Percentiles rank a stretch among this genome's conserved stretches.
Evolutionary conservation across 1,139 yeast species (phyloP).

Genomic region (Hanseniaspora uvarum): DNA sequence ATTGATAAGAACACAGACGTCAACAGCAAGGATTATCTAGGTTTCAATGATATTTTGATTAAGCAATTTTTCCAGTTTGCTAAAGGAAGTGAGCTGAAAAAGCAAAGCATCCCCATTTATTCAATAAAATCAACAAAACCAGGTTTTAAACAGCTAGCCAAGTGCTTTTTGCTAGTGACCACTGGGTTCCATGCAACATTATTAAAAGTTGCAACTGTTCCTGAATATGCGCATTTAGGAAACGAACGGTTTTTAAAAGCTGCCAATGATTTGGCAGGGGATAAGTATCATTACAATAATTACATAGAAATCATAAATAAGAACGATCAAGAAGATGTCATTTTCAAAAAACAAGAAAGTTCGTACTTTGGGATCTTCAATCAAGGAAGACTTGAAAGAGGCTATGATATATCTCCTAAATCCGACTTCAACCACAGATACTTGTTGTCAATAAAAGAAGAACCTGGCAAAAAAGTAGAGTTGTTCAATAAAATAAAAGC

Average conservation of each 20-base stretch:
- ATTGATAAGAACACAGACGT: not conserved
- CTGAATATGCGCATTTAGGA: slow-evolving; percentile 11
- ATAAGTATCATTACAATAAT: slow-evolving; percentile 5
- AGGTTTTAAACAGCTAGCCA: not conserved
- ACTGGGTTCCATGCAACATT: slow-evolving; percentile 16
- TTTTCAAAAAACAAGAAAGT: slow-evolving; percentile 3
- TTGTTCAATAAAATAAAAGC: slow-evolving; percentile 1
- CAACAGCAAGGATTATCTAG: not conserved
- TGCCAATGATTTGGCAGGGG: slow-evolving; percentile 2
- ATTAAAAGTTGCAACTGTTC: slow-evolving; percentile 7
- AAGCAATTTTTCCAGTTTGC: slow-evolving; percentile 1
- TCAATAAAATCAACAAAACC: not conserved
- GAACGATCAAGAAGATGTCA: not conserved
- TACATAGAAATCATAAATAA: not conserved
- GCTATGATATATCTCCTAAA: slow-evolving; percentile 11
- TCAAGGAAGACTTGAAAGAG: slow-evolving; percentile 14
- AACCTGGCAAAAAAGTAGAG: not conserved
- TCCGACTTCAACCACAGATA: not conserved
- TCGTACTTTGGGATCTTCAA: slow-evolving; percentile 14
- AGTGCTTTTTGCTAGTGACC: not conserved
- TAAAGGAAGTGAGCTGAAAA: not conserved
- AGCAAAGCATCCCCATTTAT: not conserved
- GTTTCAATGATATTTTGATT: not conserved
- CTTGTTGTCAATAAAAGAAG: slow-evolving; percentile 9
- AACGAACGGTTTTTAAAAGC: slow-evolving; percentile 14